phyloP scores from a whole-genome alignment of 495 filamentous ascomycete species.

The Trichoderma reesei region DNA sequence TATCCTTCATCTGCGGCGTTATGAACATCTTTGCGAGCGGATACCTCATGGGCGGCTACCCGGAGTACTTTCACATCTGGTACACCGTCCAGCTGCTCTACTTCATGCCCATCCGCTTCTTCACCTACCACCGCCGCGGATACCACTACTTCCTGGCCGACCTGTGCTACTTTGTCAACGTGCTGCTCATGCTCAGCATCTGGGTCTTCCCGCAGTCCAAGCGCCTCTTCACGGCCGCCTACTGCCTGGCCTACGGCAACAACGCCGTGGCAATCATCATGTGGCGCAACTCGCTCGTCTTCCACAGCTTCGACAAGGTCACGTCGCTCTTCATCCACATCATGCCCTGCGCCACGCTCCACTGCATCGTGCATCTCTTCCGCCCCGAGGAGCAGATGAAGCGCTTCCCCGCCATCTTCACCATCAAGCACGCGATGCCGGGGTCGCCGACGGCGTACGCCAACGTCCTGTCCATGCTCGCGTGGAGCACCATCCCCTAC shows the following conservation, averaged over 20 bases:
- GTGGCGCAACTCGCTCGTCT: conserved; percentile 98
- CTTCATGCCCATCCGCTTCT: conserved; percentile 94
- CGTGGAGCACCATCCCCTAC: conserved; percentile 91
- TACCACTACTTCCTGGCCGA: conserved; percentile 98
- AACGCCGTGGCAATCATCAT: conserved; percentile 97
- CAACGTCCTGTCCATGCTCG: conserved; percentile 68
- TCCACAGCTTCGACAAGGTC: conserved; percentile 93
- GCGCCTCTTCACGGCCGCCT: conserved; percentile 84
- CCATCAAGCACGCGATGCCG: conserved; percentile 63
- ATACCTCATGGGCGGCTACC: conserved; percentile 79
- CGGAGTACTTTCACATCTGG: conserved; percentile 85
- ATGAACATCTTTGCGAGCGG: conserved; percentile 96
- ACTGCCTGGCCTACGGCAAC: conserved; percentile 87
- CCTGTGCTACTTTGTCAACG: conserved; percentile 95
- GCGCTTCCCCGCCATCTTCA: conserved; percentile 80
- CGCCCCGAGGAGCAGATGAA: conserved; percentile 49
- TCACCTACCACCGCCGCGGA: conserved; percentile 77
- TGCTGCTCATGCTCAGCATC: conserved; percentile 69
- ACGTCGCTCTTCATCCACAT: conserved; percentile 98
- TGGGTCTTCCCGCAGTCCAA: conserved; percentile 91
- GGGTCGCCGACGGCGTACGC: conserved; percentile 68
- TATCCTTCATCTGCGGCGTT: conserved; percentile 90
- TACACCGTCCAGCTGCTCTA: conserved; percentile 77
- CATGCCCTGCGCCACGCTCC: conserved; percentile 88
- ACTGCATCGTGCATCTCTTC: conserved; percentile 82